Conservation (phyloP, 768 basidiomycete genomes). For the Filobasidium wieringae region DNA sequence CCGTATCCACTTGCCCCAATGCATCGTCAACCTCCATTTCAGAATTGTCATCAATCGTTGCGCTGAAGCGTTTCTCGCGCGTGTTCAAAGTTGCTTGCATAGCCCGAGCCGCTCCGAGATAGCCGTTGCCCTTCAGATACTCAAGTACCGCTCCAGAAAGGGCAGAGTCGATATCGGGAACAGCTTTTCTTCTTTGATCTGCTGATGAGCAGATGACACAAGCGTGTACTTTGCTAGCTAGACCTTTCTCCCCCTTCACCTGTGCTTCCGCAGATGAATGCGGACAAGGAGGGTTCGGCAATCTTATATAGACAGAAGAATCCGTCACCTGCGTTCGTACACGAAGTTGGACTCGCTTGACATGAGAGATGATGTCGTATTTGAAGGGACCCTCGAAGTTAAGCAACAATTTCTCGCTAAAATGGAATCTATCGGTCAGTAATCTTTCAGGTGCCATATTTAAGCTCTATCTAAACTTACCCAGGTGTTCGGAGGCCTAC, state of each 20-base stretch:
- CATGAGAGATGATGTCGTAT: slow-evolving; percentile 77
- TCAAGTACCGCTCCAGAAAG: neutral
- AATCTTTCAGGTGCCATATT: neutral
- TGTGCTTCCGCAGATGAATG: too few species aligned
- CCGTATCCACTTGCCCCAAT: neutral
- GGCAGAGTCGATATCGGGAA: neutral
- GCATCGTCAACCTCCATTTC: neutral
- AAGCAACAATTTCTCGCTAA: slow-evolving; percentile 60
- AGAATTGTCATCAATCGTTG: neutral
- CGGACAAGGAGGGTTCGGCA: too few species aligned
- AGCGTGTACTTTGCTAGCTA: too few species aligned
- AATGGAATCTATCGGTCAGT: neutral
- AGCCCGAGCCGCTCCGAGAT: neutral
- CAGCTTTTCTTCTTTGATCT: neutral
- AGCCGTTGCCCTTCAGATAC: neutral
- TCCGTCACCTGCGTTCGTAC: slow-evolving; percentile 2
- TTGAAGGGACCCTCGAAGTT: slow-evolving; percentile 81
- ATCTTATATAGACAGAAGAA: neutral
- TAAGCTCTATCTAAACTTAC: too few species aligned
- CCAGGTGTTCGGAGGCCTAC: slow-evolving; percentile 65
- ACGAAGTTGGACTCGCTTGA: slow-evolving; percentile 7
- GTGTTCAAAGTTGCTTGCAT: neutral
- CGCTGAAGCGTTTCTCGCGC: neutral
- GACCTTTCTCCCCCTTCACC: too few species aligned
- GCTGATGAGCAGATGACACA: too few species aligned